Conservation (phyloP, 2,329 filamentous ascomycete species). For the Fusarium fracticaudum region DNA sequence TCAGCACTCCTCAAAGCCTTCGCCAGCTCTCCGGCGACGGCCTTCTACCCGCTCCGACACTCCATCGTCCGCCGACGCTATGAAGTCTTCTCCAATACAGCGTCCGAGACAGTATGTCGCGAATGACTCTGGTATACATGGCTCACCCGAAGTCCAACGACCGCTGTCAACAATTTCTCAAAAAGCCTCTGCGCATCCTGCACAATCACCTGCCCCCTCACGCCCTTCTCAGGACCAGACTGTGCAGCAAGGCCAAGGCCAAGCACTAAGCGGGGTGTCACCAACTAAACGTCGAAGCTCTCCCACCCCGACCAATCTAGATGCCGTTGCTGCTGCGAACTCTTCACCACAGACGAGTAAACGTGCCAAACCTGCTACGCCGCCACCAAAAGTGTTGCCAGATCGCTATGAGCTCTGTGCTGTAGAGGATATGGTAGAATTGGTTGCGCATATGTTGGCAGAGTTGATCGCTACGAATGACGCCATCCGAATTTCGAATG, state of each 20-base stretch:
- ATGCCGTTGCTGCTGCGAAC: slow-evolving; percentile 41
- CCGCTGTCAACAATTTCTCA: slow-evolving; percentile 34
- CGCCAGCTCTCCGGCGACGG: slow-evolving; percentile 41
- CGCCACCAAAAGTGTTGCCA: slow-evolving; percentile 70
- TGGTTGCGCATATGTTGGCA: slow-evolving; percentile 95
- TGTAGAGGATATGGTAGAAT: slow-evolving; percentile 84
- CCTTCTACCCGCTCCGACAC: slow-evolving; percentile 38
- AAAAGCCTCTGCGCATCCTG: slow-evolving; percentile 30
- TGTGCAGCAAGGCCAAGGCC: slow-evolving; percentile 18
- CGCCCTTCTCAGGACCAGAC: slow-evolving; percentile 22
- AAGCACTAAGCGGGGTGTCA: slow-evolving; percentile 41
- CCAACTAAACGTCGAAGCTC: slow-evolving; percentile 49
- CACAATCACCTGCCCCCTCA: slow-evolving; percentile 36
- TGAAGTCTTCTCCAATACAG: slow-evolving; percentile 43
- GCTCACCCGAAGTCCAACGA: slow-evolving; percentile 32
- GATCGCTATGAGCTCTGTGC: slow-evolving; percentile 82
- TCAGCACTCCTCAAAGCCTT: slow-evolving; percentile 40
- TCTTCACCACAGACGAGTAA: slow-evolving; percentile 55
- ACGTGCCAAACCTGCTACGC: slow-evolving; percentile 60
- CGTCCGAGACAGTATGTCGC: slow-evolving; percentile 39
- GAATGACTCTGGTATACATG: slow-evolving; percentile 36
- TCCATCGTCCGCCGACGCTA: slow-evolving; percentile 33
- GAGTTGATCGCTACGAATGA: slow-evolving; percentile 96
- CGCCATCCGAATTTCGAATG: slow-evolving; percentile 76
- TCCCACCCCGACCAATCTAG: slow-evolving; percentile 41